Conservation (phyloP, 2,329 filamentous ascomycete genomes). For the Fusarium mundagurra region DNA sequence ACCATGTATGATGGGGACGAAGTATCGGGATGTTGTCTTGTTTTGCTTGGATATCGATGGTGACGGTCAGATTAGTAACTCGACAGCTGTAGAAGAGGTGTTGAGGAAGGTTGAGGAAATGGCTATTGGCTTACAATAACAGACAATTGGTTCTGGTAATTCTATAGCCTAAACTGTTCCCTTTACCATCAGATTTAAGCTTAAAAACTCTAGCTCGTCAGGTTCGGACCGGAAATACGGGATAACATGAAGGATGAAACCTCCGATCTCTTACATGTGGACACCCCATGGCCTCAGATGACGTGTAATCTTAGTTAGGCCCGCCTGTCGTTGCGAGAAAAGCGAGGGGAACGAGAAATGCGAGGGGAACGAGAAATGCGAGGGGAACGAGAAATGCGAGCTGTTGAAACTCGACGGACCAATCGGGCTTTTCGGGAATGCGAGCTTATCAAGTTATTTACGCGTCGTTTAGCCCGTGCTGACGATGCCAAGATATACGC, state of each 20-base stretch:
- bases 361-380: too few relatives aligned
- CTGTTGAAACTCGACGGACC: not conserved
- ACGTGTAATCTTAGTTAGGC: not conserved
- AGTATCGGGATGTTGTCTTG: not conserved
- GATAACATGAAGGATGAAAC: not conserved
- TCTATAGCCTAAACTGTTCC: not conserved
- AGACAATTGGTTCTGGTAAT: not conserved
- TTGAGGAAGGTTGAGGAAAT: not conserved
- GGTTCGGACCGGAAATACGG: not conserved
- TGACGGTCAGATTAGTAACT: not conserved
- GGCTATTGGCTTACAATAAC: not conserved
- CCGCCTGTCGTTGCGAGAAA: constrained; percentile 1
- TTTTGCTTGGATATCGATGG: not conserved
- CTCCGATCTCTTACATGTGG: not conserved
- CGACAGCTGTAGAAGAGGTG: not conserved
- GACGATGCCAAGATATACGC: not conserved
- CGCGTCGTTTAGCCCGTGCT: not conserved
- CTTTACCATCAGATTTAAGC: not conserved
- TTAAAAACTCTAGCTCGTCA: not conserved
- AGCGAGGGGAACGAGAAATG: not conserved
- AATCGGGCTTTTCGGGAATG: not conserved
- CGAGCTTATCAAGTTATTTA: not conserved
- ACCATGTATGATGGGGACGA: not conserved
- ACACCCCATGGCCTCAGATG: not conserved
- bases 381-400: not conserved